Evolutionary conservation across 257 asterid species (phyloP).

Genomic region (Salvia hispanica): DNA sequence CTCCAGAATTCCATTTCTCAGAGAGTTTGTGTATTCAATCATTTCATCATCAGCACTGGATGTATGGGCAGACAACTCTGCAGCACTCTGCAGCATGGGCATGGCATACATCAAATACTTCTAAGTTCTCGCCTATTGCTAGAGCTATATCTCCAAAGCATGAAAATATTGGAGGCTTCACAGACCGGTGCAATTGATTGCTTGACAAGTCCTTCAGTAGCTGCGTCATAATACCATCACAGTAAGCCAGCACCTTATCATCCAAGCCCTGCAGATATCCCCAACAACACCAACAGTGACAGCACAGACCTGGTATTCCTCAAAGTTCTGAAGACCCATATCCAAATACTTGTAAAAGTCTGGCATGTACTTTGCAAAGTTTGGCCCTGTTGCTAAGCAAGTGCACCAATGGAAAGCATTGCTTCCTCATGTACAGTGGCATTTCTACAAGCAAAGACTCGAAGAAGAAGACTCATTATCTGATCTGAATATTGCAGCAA

Average conservation of each 20-base stretch:
- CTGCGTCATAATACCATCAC: conserved; percentile 82
- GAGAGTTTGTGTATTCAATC: conserved; percentile 65
- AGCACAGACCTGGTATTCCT: conserved; percentile 83
- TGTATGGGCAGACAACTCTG: conserved; percentile 67
- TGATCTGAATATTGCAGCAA: conserved; percentile 72
- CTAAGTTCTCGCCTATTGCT: conserved; percentile 74
- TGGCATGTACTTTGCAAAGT: conserved; percentile 65
- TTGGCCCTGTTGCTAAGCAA: conserved; percentile 70
- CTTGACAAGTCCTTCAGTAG: conserved; percentile 75
- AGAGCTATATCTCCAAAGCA: conserved; percentile 82
- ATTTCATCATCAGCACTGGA: conserved; percentile 73
- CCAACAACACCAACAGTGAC: conserved; percentile 83
- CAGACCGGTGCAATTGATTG: conserved; percentile 76
- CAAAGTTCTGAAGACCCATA: conserved; percentile 82
- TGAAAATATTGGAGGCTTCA: conserved; percentile 82
- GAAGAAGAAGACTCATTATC: conserved; percentile 69
- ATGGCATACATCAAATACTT: conserved; percentile 77
- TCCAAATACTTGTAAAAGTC: conserved; percentile 81
- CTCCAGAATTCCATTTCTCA: conserved; percentile 72
- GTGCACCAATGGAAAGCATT: conserved; percentile 88
- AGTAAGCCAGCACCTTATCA: conserved; percentile 62
- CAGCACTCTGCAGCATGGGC: conserved; percentile 90
- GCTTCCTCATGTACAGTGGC: conserved; percentile 88
- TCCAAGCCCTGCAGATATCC: conserved; percentile 79
- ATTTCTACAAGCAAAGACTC: conserved; percentile 73